Base-by-base conservation (phyloP, 2,329 filamentous ascomycete species). In the Pseudogymnoascus sp. region DNA sequence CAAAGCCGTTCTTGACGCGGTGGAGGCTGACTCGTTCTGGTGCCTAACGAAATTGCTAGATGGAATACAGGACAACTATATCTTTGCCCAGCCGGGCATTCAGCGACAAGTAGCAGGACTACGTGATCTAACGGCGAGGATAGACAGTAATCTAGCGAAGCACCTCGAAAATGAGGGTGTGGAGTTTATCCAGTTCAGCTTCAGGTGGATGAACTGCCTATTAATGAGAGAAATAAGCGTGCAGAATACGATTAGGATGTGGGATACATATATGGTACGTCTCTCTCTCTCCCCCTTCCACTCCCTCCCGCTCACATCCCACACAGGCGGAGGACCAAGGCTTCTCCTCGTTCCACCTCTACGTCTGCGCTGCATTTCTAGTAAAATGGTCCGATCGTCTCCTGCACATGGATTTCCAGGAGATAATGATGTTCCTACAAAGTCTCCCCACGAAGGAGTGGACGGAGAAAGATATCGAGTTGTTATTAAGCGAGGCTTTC, bases 361-460 rank as follows among this genome's bases (percentile, higher is more conserved):
- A 99, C 72, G 94, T 99, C 38, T 99, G 95, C 74, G 94, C 94
- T 22, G 94, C 94, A 4, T 97, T 99, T 72, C 80, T 99, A 25
- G 94, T 97, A 60, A 99, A 99, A 74, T 99, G 95, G 95, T 96
- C 93, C 6, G 88, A 94, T 67, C 91, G 95, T 72, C 81, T 99
- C 50, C 82, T 93, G 64, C 94, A 91, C 74, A 97, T 97, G 93
- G 94, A 99, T 73, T 97, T 97, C 67, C 82, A 97, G 77, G 93
- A 97, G 74, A 88, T 96, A 63, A 97, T 99, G 92, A 99, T 99
- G 93, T 99, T 99, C 72, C 78, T 99, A 60, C 94, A 99, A 76
- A 90, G 91, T 47, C 78, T 99, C 62, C 94, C 95, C 2, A 99
- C 95, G 6, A 88, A 89, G 67, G 83, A 88, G 60, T 99, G 94